phyloP scores from a whole-genome alignment of 2,329 filamentous ascomycete species.

The Colletotrichum chlorophyti region DNA sequence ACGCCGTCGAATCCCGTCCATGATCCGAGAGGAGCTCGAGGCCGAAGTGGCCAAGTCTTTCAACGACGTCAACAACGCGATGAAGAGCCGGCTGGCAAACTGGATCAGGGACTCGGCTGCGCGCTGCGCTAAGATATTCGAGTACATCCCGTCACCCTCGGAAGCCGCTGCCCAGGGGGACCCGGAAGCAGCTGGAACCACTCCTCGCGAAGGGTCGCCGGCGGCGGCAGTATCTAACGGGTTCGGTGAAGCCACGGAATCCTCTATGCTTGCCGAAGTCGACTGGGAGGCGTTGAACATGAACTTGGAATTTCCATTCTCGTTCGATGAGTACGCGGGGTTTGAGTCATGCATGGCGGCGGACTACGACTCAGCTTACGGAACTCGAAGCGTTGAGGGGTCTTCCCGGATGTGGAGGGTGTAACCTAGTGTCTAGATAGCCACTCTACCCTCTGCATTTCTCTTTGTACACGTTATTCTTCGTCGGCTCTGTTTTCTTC shows the following conservation, averaged over 20 bases:
- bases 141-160: conserved; percentile 1
- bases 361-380: not conserved
- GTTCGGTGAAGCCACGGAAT: not conserved
- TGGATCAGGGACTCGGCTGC: conserved; percentile 2
- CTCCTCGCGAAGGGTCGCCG: not conserved
- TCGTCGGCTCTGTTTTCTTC: no score
- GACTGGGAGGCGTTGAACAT: not conserved
- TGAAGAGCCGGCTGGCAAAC: not conserved
- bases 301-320: not conserved
- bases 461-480: no score
- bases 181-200: not conserved
- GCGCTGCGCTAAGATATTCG: not conserved
- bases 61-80: conserved; percentile 18
- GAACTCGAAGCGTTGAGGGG: not conserved
- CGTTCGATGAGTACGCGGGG: not conserved
- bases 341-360: no score
- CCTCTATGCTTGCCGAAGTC: not conserved
- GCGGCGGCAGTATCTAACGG: not conserved
- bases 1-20: conserved; percentile 39
- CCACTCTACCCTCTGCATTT: no score
- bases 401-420: no score
- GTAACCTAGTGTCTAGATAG: no score
- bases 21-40: conserved; percentile 40
- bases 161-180: not conserved
- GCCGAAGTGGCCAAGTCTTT: conserved; percentile 32